Evolutionary conservation across 2,329 filamentous ascomycete species (phyloP), one percentile per base, ranked within the genome.

Genomic region (Paradendryphiella salina): DNA sequence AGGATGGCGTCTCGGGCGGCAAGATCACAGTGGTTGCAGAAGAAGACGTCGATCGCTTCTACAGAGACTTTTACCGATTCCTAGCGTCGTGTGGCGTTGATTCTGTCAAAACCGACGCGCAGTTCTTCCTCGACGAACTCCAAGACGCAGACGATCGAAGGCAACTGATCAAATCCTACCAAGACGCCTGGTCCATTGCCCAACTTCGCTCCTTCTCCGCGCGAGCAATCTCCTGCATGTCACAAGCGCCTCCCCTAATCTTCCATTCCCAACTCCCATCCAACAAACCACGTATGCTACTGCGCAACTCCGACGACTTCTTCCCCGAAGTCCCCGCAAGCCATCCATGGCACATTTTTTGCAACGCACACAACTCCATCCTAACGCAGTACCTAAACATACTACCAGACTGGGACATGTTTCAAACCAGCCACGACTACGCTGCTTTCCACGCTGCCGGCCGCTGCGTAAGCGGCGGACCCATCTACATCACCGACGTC

Each of bases 291-390:
- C 79, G 84, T 0, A 80, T 95, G 18, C 78, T 92, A 0, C 82
- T 91, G 14, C 87, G 94, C 38, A 97, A 95, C 74, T 95, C 89
- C 0, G 92, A 86, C 55, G 89, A 97, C 73, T 99, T 92, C 79
- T 96, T 95, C 72, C 94, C 94, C 0, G 84, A 91, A 36, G 82
- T 91, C 3, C 83, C 86, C 0, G 82, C 84, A 0, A 90, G 88
- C 5, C 94, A 99, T 56, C 84, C 92, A 0, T 99, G 94, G 93
- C 94, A 99, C 71, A 82, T 97, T 29, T 99, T 95, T 79, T 85
- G 87, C 57, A 99, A 97, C 67, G 93, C 93, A 0, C 89, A 96
- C 73, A 96, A 96, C 69, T 81, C 84, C 26, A 79, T 97, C 0
- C 78, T 97, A 11, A 92, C 88, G 1, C 85, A 90, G 56, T 87